Conservation (phyloP, 2,329 filamentous ascomycete species). For the Fusarium ramigenum region DNA sequence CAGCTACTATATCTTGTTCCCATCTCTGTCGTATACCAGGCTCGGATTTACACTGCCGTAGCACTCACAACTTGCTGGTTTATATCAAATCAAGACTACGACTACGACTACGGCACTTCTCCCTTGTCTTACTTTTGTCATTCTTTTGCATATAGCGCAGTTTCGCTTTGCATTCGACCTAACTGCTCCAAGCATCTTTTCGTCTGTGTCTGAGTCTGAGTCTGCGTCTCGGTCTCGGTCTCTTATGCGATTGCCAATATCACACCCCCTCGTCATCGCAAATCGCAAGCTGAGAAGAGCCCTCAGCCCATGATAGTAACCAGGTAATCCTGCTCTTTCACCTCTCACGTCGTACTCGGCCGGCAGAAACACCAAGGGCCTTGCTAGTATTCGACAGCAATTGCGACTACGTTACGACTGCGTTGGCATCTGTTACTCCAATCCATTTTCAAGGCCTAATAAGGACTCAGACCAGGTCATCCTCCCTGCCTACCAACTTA, state of each 20-base stretch:
- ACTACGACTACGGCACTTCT: constrained; percentile 3
- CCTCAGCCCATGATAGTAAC: constrained; percentile 3
- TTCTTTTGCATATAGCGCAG: constrained; percentile 23
- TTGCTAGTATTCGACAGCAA: background rate
- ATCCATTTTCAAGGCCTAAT: constrained; percentile 9
- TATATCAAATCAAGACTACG: constrained; percentile 16
- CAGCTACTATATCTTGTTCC: background rate
- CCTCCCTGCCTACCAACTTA: constrained; percentile 15
- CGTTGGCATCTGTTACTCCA: constrained; percentile 17
- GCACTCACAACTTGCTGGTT: constrained; percentile 16
- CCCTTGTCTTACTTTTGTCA: constrained; percentile 11
- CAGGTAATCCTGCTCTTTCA: constrained; percentile 12
- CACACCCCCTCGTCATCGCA: constrained; percentile 26
- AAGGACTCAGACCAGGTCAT: constrained; percentile 1
- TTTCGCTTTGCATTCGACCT: constrained; percentile 22
- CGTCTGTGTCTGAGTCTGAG: constrained; percentile 9
- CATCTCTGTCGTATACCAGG: background rate
- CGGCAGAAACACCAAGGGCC: constrained; percentile 12
- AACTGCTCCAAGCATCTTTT: constrained; percentile 21
- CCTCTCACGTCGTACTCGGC: constrained; percentile 5
- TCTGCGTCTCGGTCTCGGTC: background rate
- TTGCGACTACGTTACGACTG: constrained; percentile 15
- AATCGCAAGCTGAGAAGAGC: constrained; percentile 17
- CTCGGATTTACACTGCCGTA: background rate
- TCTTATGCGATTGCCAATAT: constrained; percentile 18